Evolutionary conservation across 1,139 yeast species (phyloP).

Genomic region (Entelexis sorbosivorans): DNA sequence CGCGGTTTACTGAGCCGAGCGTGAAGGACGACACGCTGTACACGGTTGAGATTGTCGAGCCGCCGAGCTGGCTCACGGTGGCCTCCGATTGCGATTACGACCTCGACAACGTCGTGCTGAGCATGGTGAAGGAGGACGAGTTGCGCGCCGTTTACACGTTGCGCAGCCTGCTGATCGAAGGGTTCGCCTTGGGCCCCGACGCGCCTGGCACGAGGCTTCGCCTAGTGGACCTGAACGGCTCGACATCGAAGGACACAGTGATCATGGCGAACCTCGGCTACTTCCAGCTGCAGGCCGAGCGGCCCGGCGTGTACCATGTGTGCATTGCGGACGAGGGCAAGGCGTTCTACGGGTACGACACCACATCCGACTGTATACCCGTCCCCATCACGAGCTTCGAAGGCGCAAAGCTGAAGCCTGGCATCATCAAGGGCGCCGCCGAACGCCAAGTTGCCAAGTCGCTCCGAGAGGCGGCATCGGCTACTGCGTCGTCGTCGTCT

Average conservation of each 20-base stretch:
- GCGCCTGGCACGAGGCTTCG: constrained; percentile 48
- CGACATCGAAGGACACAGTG: constrained; percentile 41
- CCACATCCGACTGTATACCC: constrained; percentile 5
- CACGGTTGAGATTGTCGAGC: constrained; percentile 51
- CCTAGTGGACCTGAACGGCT: constrained; percentile 26
- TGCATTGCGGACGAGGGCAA: constrained; percentile 28
- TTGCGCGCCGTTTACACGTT: constrained; percentile 40
- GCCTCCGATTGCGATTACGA: constrained; percentile 44
- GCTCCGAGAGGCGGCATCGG: not conserved
- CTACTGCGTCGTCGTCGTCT: not conserved
- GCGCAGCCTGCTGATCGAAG: constrained; percentile 52
- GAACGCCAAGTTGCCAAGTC: not conserved
- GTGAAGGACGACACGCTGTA: constrained; percentile 36
- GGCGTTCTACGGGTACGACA: not conserved
- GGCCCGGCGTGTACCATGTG: constrained; percentile 57
- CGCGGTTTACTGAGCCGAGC: constrained; percentile 38
- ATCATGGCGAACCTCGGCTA: constrained; percentile 71
- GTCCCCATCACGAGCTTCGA: constrained; percentile 22
- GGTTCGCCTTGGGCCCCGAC: constrained; percentile 38
- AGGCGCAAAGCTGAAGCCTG: constrained; percentile 20
- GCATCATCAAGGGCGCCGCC: not conserved
- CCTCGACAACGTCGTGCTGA: constrained; percentile 47
- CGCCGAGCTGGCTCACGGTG: constrained; percentile 54
- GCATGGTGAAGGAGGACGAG: constrained; percentile 27
- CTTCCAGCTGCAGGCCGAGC: constrained; percentile 51